phyloP scores from a whole-genome alignment of 179 eudicot species.

The Corrigiola litoralis region DNA sequence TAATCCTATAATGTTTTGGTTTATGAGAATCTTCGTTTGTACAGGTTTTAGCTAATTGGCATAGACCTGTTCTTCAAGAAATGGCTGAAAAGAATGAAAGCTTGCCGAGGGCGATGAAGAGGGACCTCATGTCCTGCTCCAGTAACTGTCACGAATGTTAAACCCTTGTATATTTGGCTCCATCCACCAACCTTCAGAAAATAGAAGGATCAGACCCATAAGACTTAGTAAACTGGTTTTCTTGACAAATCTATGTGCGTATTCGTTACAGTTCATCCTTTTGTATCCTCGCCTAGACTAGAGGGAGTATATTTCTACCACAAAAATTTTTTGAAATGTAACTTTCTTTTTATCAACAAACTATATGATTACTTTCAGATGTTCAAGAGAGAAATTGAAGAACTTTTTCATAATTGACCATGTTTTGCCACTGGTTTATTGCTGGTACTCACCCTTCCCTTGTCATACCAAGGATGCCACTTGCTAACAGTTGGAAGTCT shows the following conservation, averaged over 20 bases:
- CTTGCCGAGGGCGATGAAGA: constrained; percentile 83
- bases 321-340: too few species aligned
- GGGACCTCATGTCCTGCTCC: constrained; percentile 98
- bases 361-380: too few species aligned
- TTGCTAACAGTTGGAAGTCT: constrained; percentile 73
- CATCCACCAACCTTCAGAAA: constrained; percentile 82
- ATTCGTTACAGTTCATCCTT: too few species aligned
- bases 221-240: background rate
- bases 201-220: background rate
- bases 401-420: too few species aligned
- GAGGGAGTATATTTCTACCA: too few species aligned
- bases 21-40: background rate
- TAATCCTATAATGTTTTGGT: background rate
- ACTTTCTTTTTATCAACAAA: too few species aligned
- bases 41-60: constrained; percentile 30
- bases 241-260: too few species aligned
- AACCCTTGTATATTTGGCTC: constrained; percentile 82
- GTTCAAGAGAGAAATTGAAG: too few species aligned
- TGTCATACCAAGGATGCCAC: constrained; percentile 91
- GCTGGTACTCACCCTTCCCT: constrained; percentile 52
- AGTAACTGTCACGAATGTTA: constrained; percentile 77
- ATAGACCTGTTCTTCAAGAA: constrained; percentile 59
- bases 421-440: too few species aligned
- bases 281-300: too few species aligned
- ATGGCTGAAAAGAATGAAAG: constrained; percentile 69